These are phyloP conservation scores for Cryptosporidium meleagridis DNA, from an alignment of 169 alveolate species.

Conservation along the genomic window DNA sequence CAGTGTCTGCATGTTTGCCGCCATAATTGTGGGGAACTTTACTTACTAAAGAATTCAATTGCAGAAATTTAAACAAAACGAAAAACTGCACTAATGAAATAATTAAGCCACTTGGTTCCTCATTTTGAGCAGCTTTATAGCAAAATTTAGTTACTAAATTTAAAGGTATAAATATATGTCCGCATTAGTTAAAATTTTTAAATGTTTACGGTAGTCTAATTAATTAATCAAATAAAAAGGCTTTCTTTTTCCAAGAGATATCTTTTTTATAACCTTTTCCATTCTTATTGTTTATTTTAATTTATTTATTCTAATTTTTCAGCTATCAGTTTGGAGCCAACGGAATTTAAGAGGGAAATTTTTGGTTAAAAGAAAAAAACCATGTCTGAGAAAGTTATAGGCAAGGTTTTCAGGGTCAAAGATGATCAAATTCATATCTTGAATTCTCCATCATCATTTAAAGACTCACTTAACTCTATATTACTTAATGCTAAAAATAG, in stretches of 20 bases:
- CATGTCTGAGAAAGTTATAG: neutral
- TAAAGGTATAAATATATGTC: too few relatives aligned
- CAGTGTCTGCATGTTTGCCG: constrained; percentile 64
- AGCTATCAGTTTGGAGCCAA: neutral
- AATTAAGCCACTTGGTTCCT: neutral
- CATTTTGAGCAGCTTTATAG: neutral
- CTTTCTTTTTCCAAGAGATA: too few relatives aligned
- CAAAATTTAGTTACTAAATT: too few relatives aligned
- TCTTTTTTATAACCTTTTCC: neutral
- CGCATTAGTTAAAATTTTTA: neutral
- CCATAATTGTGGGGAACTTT: constrained; percentile 57
- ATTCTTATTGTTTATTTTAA: neutral
- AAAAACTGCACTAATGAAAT: too few relatives aligned
- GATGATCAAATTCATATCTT: constrained; percentile 21
- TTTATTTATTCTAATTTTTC: neutral
- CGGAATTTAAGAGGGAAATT: neutral
- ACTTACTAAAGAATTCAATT: constrained; percentile 1
- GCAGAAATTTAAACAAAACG: neutral
- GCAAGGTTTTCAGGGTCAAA: constrained; percentile 27
- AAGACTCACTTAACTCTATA: constrained; percentile 21
- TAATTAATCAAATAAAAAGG: too few relatives aligned
- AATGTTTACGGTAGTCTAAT: too few relatives aligned
- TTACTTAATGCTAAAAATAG: constrained; percentile 37
- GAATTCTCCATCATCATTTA: constrained; percentile 54
- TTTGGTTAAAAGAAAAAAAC: neutral